Percentiles rank a stretch among this genome's conserved stretches.
phyloP scores from a whole-genome alignment of 441 rosid species.

The Gossypium gossypioides region DNA sequence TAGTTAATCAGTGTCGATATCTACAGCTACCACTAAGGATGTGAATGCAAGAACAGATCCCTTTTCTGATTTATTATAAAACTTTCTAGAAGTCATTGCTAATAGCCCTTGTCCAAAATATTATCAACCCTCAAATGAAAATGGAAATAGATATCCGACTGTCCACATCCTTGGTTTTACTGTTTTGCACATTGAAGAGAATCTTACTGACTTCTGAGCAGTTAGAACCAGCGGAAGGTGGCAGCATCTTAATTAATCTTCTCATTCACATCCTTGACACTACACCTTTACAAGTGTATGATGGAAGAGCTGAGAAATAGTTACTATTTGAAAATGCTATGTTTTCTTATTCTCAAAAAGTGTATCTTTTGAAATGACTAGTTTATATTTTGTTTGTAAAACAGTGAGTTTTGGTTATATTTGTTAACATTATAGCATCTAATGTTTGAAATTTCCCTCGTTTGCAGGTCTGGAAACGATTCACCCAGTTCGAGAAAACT shows the following conservation, averaged over 20 bases:
- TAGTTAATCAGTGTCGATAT: not conserved
- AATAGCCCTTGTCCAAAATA: not conserved
- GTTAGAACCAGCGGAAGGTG: not conserved
- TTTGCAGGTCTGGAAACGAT: constrained; percentile 82
- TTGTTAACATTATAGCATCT: not conserved
- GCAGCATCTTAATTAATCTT: not conserved
- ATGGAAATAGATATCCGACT: not conserved
- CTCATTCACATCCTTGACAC: not conserved
- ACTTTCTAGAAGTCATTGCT: not conserved
- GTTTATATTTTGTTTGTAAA: not conserved
- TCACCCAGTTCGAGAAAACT: constrained; percentile 75
- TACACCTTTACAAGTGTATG: not conserved
- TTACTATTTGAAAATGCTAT: not conserved
- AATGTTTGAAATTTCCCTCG: not conserved
- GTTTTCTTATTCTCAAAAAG: not conserved
- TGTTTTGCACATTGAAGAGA: not conserved
- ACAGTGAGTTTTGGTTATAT: not conserved
- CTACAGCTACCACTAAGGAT: not conserved
- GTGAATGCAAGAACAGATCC: not conserved
- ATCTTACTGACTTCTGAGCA: not conserved
- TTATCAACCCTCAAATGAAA: not conserved
- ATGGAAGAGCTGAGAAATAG: not conserved
- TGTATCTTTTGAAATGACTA: not conserved
- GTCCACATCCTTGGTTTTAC: not conserved
- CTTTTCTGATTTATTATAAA: not conserved